A percentile compares a stretch with the other conserved stretches of the same genome.
These are phyloP conservation scores for Codiaeum variegatum DNA, from an alignment of 441 rosid species.

Conservation along the genomic window DNA sequence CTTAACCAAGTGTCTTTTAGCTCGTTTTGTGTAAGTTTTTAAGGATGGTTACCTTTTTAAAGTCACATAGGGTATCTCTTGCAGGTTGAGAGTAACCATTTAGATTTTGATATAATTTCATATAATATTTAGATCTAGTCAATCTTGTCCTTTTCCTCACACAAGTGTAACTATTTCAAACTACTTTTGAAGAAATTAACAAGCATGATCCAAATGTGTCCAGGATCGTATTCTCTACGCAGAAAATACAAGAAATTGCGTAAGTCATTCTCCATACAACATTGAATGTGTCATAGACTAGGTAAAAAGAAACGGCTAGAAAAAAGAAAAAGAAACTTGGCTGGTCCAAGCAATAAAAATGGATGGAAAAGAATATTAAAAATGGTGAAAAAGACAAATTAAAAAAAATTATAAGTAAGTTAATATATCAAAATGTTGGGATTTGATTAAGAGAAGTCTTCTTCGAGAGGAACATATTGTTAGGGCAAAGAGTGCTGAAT, in stretches of 20 bases:
- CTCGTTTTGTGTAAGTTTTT: too few species aligned
- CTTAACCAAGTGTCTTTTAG: too few species aligned
- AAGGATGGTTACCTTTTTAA: too few species aligned
- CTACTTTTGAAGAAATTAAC: neutral
- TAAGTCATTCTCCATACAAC: slow-evolving; percentile 4
- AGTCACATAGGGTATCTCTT: too few species aligned
- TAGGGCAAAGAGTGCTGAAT: slow-evolving; percentile 5
- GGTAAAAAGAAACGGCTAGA: neutral
- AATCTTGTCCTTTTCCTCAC: neutral
- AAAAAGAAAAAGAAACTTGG: neutral
- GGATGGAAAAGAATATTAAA: slow-evolving; percentile 10
- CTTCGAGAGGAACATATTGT: slow-evolving; percentile 23
- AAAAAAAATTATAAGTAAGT: neutral
- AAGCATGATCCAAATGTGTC: neutral
- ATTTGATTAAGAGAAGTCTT: slow-evolving; percentile 19
- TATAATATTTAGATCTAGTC: neutral
- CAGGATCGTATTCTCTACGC: neutral
- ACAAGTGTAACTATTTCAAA: neutral
- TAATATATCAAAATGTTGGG: slow-evolving; percentile 12
- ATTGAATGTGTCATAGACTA: neutral
- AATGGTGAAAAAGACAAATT: slow-evolving; percentile 9
- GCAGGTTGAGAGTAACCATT: too few species aligned
- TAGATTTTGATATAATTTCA: too few species aligned
- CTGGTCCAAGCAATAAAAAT: slow-evolving; percentile 12
- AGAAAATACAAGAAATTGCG: neutral